Percentiles rank a stretch among this genome's conserved stretches.
Conservation (phyloP, 1,284 basidiomycete genomes). For the Leccinum cinnamomeum region DNA sequence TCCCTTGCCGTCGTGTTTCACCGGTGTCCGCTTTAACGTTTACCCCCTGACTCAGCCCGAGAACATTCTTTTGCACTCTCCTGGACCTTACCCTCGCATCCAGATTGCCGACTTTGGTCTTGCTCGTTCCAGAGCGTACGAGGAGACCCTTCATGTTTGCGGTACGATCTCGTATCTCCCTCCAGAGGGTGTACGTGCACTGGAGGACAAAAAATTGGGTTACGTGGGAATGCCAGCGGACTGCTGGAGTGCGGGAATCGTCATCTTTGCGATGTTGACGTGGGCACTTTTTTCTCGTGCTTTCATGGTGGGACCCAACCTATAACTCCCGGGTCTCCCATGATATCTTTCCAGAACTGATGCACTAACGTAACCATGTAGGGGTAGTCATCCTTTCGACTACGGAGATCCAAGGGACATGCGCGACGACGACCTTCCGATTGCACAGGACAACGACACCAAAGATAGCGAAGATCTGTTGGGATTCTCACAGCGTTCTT, state of each 20-base stretch:
- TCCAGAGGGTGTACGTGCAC: constrained; percentile 75
- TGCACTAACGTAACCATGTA: constrained; percentile 28
- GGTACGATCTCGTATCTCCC: constrained; percentile 85
- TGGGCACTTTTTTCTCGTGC: constrained; percentile 39
- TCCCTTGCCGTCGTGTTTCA: neutral
- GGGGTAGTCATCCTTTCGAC: constrained; percentile 76
- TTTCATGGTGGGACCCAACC: neutral
- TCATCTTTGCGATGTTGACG: constrained; percentile 80
- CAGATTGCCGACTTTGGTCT: constrained; percentile 87
- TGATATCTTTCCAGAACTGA: constrained; percentile 10
- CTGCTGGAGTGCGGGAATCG: constrained; percentile 81
- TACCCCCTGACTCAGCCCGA: constrained; percentile 58
- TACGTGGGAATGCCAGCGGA: constrained; percentile 81
- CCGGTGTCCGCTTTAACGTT: neutral
- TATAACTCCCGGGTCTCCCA: neutral
- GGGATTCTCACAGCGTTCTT: constrained; percentile 46
- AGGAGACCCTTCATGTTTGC: constrained; percentile 77
- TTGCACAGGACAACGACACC: constrained; percentile 11
- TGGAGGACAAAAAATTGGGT: constrained; percentile 67
- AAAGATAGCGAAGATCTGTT: constrained; percentile 33
- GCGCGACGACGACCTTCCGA: constrained; percentile 14
- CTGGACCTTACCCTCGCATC: constrained; percentile 78
- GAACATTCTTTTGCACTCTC: constrained; percentile 75
- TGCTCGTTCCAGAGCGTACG: constrained; percentile 74
- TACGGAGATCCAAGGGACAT: constrained; percentile 41